phyloP scores from a whole-genome alignment of 2,329 filamentous ascomycete species.

The Cladobotryum protrusum region DNA sequence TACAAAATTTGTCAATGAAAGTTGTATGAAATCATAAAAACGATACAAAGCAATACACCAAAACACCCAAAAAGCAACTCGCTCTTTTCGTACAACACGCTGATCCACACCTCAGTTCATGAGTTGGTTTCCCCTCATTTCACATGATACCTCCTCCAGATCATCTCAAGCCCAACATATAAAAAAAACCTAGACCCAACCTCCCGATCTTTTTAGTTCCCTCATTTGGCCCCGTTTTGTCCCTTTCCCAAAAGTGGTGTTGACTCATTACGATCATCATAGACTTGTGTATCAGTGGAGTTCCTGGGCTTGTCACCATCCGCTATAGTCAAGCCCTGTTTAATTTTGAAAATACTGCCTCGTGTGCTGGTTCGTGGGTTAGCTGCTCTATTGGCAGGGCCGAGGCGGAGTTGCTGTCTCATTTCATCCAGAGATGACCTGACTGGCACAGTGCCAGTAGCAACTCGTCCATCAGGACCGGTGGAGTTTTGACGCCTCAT shows the following conservation, averaged over 20 bases:
- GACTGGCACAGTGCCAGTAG: conserved; percentile 46
- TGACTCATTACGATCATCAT: conserved; percentile 19
- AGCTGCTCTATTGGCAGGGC: conserved; percentile 60
- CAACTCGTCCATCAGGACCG: conserved; percentile 45
- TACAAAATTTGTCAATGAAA: too few relatives aligned
- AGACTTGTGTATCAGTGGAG: conserved; percentile 9
- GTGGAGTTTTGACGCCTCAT: conserved; percentile 53
- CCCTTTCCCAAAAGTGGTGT: conserved; percentile 24
- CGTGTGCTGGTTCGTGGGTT: conserved; percentile 55
- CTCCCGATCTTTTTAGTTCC: too few relatives aligned
- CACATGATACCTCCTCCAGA: too few relatives aligned
- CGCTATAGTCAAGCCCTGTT: conserved; percentile 33
- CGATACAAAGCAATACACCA: too few relatives aligned
- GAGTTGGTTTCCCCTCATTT: too few relatives aligned
- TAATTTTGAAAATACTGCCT: conserved; percentile 61
- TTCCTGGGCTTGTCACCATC: conserved; percentile 1
- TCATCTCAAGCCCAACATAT: too few relatives aligned
- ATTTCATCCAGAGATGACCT: conserved; percentile 58
- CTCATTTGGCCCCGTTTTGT: neutral
- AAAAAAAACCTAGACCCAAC: too few relatives aligned
- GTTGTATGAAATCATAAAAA: too few relatives aligned
- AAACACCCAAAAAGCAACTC: too few relatives aligned
- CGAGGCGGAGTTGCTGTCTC: conserved; percentile 57
- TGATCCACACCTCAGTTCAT: too few relatives aligned
- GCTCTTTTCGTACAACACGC: too few relatives aligned